Evolutionary conservation across 495 filamentous ascomycete genomes (phyloP), one percentile per base, ranked within the genome.

Genomic region (Hypoxylon cercidicola): DNA sequence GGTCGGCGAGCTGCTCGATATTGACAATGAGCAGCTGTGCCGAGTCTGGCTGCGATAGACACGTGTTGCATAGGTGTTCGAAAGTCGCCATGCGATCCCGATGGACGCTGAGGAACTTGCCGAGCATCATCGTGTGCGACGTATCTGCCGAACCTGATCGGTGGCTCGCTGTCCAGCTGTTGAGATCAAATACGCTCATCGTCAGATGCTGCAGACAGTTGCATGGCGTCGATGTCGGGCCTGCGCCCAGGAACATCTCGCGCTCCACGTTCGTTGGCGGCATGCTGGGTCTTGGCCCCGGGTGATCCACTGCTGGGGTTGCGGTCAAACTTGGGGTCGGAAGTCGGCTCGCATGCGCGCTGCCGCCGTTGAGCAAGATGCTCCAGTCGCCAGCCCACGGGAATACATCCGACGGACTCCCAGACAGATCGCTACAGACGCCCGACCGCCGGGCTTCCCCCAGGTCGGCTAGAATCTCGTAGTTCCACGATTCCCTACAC

Each of bases 151-250:
- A 18, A 3, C 9, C 40, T 18, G 40, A 43, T 19, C 40, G n/a
- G 16, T 43, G 40, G 16, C 9, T 43, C 2, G 40, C 40, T 19
- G 40, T 43, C 40, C 40, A 43, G 40, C 40, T 20, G 16, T 19
- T 43, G 40, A 43, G 40, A 19, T 43, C 40, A 16, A 43, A 43
- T 10, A 43, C 16, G 40, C 40, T 43, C 16, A 19, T 43, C 40
- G 40, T 43, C 16, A 43, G 40, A 16, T 18, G 40, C 16, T 43
- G 40, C 16, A 43, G 40, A 19, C 40, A 43, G 16, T 43, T 43
- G 40, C 40, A 43, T 19, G 40, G 40, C 16, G 16, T 16, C 2
- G 40, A 43, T 19, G 40, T 15, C 16, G 40, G 40, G 4, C 2
- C 40, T 19, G 40, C 16, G 40, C 16, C 16, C 4, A 43, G 40